Percentiles rank a stretch among this genome's conserved stretches.
phyloP scores from a whole-genome alignment of 2,329 filamentous ascomycete genomes.

The Cladosporium sp. region DNA sequence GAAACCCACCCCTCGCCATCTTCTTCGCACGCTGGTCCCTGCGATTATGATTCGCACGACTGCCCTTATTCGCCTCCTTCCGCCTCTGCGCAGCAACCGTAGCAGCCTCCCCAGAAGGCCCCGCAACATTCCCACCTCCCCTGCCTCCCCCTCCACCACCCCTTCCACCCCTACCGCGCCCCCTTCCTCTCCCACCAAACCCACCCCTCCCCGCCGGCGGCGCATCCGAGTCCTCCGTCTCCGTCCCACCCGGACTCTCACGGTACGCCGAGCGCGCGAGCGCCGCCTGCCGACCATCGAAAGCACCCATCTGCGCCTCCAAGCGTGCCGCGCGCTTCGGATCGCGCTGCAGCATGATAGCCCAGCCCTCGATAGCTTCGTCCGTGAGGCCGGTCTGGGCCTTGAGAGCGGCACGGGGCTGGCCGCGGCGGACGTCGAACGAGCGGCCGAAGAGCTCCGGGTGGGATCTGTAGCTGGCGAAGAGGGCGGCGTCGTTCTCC shows the following conservation, averaged over 20 bases:
- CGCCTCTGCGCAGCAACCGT: conserved; percentile 64
- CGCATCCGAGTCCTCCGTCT: conserved; percentile 51
- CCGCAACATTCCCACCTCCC: conserved; percentile 52
- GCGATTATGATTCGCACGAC: conserved; percentile 79
- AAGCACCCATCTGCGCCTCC: conserved; percentile 63
- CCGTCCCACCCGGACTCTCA: conserved; percentile 46
- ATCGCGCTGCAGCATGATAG: conserved; percentile 72
- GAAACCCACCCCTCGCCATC: conserved; percentile 52
- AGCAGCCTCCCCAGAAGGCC: conserved; percentile 60
- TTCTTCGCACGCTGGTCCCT: conserved; percentile 62
- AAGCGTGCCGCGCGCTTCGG: conserved; percentile 61
- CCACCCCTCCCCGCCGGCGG: conserved; percentile 36
- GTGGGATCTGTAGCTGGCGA: conserved; percentile 61
- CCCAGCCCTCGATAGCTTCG: conserved; percentile 92
- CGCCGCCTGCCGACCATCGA: conserved; percentile 59
- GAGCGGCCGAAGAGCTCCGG: conserved; percentile 66
- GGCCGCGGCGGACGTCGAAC: conserved; percentile 59
- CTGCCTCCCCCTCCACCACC: conserved; percentile 32
- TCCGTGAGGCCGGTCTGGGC: conserved; percentile 83
- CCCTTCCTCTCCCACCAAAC: conserved; percentile 43
- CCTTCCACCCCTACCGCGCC: conserved; percentile 45
- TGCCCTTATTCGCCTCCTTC: conserved; percentile 78
- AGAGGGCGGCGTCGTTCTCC: conserved; percentile 64
- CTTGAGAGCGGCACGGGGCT: conserved; percentile 57
- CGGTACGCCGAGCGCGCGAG: conserved; percentile 62